Evolutionary conservation across 352 stramenopile genomes (phyloP).

Genomic region (Pythium insidiosum): DNA sequence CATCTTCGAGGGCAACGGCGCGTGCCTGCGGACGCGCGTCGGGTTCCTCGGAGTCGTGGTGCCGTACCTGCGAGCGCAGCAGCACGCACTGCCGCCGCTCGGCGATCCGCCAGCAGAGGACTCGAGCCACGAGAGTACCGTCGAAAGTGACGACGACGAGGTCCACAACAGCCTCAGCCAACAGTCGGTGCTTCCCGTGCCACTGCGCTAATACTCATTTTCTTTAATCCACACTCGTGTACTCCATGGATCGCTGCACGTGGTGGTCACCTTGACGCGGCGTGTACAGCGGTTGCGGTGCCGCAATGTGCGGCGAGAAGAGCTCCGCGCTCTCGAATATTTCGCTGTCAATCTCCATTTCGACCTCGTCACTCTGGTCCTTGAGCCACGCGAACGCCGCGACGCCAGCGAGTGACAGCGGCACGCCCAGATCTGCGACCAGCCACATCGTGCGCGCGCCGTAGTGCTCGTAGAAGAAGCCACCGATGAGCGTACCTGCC

Average conservation of each 20-base stretch:
- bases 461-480: slow-evolving; percentile 72
- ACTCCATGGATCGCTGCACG: not conserved
- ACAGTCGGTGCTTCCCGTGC: slow-evolving; percentile 13
- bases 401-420: slow-evolving; percentile 45
- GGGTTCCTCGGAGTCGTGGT: slow-evolving; percentile 18
- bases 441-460: slow-evolving; percentile 61
- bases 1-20: slow-evolving; percentile 12
- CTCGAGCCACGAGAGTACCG: too few species aligned
- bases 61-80: slow-evolving; percentile 8
- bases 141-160: too few species aligned
- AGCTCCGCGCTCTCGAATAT: slow-evolving; percentile 50
- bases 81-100: slow-evolving; percentile 18
- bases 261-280: slow-evolving; percentile 5
- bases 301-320: slow-evolving; percentile 49
- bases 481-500: slow-evolving; percentile 56
- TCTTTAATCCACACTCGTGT: too few species aligned
- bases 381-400: slow-evolving; percentile 54
- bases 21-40: slow-evolving; percentile 16
- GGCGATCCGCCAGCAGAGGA: too few species aligned
- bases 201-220: slow-evolving; percentile 9
- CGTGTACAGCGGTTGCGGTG: slow-evolving; percentile 31
- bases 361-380: slow-evolving; percentile 25
- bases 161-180: slow-evolving; percentile 8
- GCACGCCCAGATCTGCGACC: slow-evolving; percentile 54
- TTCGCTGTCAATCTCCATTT: slow-evolving; percentile 16